phyloP scores from a whole-genome alignment of 78 protist genomes.

The Thecamonas trahens region DNA sequence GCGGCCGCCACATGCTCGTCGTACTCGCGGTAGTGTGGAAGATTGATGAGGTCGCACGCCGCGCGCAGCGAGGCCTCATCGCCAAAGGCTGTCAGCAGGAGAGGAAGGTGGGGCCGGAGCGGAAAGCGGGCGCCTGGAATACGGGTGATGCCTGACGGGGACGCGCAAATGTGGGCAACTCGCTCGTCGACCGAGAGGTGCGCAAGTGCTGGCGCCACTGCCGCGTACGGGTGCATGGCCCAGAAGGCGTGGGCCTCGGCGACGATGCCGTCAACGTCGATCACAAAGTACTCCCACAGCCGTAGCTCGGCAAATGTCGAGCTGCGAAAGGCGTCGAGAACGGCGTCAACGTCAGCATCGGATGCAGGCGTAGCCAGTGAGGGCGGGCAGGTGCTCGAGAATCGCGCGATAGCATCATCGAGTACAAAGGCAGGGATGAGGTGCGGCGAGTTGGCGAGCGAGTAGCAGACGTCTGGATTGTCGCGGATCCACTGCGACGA shows the following conservation, averaged over 20 bases:
- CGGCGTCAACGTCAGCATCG: background rate
- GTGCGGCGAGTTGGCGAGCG: constrained; percentile 62
- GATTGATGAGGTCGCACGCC: too few species aligned
- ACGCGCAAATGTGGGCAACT: too few species aligned
- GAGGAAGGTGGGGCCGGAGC: too few species aligned
- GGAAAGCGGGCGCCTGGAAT: too few species aligned
- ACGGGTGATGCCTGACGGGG: too few species aligned
- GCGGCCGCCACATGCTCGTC: constrained; percentile 17
- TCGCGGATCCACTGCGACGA: constrained; percentile 56
- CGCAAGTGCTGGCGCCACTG: too few species aligned
- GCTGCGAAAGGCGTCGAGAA: background rate
- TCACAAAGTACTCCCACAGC: constrained; percentile 79
- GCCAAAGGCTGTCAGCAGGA: too few species aligned
- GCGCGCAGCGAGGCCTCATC: too few species aligned
- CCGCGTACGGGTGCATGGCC: too few species aligned
- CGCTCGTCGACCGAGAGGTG: too few species aligned
- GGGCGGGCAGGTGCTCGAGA: background rate
- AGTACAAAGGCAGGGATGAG: constrained; percentile 61
- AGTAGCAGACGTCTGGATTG: constrained; percentile 90
- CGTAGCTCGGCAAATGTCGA: background rate
- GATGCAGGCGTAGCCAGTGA: background rate
- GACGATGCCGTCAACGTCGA: constrained; percentile 49
- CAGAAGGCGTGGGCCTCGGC: too few species aligned
- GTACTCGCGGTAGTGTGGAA: constrained; percentile 24
- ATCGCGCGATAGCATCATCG: constrained; percentile 52